Conservation (phyloP, 1,284 basidiomycete species). For the Polyporus tsugae region DNA sequence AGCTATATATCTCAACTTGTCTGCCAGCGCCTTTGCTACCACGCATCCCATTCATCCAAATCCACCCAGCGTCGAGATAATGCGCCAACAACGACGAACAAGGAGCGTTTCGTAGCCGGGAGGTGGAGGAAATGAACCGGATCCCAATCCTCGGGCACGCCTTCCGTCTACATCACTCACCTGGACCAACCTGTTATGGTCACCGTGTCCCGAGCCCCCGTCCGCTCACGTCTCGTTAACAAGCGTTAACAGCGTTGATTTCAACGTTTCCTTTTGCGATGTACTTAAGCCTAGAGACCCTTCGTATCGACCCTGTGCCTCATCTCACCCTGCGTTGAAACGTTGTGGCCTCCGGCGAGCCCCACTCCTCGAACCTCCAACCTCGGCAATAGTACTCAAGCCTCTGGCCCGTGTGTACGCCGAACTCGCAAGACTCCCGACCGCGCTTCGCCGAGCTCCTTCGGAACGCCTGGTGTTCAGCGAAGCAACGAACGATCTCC, state of each 20-base stretch:
- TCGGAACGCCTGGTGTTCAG: background rate
- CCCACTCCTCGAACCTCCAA: background rate
- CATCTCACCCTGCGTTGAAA: background rate
- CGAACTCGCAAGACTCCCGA: background rate
- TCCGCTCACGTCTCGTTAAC: background rate
- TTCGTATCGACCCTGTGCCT: background rate
- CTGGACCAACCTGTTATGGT: slow-evolving; percentile 5
- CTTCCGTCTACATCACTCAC: background rate
- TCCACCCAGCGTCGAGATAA: background rate
- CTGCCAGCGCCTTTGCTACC: background rate
- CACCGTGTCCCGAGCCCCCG: background rate
- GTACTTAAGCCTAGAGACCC: background rate
- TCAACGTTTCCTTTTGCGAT: background rate
- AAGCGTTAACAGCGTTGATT: slow-evolving; percentile 1
- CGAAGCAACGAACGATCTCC: slow-evolving; percentile 1
- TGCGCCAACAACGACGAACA: background rate
- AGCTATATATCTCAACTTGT: background rate
- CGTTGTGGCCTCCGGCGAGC: background rate
- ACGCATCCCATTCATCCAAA: background rate
- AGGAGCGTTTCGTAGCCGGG: slow-evolving; percentile 1
- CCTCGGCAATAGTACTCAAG: background rate
- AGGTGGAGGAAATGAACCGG: background rate
- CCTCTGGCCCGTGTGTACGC: background rate
- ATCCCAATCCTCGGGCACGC: background rate
- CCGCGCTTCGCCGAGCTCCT: background rate